Base-by-base conservation (phyloP, 352 stramenopile species). In the Phytophthora citricola region DNA sequence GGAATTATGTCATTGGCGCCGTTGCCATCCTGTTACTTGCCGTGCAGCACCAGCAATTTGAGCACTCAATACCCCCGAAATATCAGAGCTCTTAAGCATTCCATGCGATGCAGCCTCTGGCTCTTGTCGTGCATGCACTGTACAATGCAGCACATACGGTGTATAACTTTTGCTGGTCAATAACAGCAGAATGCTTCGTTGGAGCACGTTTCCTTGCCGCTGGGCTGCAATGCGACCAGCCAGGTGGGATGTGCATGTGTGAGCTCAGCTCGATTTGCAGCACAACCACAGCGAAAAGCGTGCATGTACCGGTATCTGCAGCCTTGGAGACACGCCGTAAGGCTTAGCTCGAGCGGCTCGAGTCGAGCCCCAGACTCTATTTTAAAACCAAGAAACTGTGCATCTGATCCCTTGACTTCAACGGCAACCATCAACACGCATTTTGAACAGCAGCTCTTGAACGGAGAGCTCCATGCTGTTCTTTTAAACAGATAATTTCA, bases 221-320 rank as follows among this genome's bases (percentile, higher is more conserved):
- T 27, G 17, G 9, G 29, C 29, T 11, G 29, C 31, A 36, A 14
- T 36, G 32, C 46, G 29, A 20, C 15, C 46, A 38, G 34, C 58
- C 45, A 51, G 24, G 40, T 61, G 63, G 64, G 49, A 67, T 68
- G 66, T n/a, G 17, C 38, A 14, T 66, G 48, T 17, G 14, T 34
- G n/a, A 24, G 36, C 20, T 24, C 5, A 22, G 27, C 27, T 41
- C 57, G 63, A 71, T 71, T 71, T 71, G 63, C 49, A 45, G 63
- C 55, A 71, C 56, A 9, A 50, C 9, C 12, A 14, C 31, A 45
- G 59, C 26, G 39, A 34, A 27, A n/a, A 12, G 24, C 14, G 5
- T 17, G 5, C 15, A 26, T 26, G 24, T 26, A 26, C 24, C 24
- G 24, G 24, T 26, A 26, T 26, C 36, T 44, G 11, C 22, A 26